phyloP scores from a whole-genome alignment of 1,139 yeast species.

The Kodamaea sp. region DNA sequence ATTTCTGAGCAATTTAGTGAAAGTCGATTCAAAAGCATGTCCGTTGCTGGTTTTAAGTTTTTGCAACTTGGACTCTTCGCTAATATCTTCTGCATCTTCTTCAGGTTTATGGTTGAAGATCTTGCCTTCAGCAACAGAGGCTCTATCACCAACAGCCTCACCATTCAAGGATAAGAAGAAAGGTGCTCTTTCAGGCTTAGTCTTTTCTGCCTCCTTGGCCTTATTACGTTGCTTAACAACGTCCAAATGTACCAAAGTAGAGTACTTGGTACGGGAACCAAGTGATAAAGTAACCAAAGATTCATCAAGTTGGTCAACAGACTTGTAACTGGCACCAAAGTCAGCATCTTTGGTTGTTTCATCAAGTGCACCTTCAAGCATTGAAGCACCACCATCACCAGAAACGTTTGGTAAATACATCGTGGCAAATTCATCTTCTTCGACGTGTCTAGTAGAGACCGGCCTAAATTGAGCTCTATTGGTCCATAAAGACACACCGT shows the following conservation, averaged over 20 bases:
- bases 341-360: constrained; percentile 27
- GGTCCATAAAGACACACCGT: constrained; percentile 92
- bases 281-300: constrained; percentile 69
- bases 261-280: constrained; percentile 75
- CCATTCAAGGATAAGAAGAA: constrained; percentile 70
- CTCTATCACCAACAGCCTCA: constrained; percentile 65
- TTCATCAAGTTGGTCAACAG: constrained; percentile 63
- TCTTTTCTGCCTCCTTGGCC: constrained; percentile 82
- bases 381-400: constrained; percentile 73
- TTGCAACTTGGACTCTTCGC: constrained; percentile 24
- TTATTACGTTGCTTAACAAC: constrained; percentile 81
- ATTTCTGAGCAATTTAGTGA: constrained; percentile 62
- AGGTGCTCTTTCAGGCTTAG: constrained; percentile 77
- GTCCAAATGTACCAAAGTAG: constrained; percentile 76
- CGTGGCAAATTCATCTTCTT: constrained; percentile 65
- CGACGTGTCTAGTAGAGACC: constrained; percentile 69
- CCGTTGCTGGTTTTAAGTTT: constrained; percentile 24
- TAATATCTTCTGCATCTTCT: constrained; percentile 14
- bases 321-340: constrained; percentile 37
- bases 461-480: constrained; percentile 81
- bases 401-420: constrained; percentile 70
- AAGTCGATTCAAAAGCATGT: constrained; percentile 63
- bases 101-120: constrained; percentile 16
- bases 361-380: constrained; percentile 76
- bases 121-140: constrained; percentile 54